Percentiles rank a stretch among this genome's conserved stretches.
Evolutionary conservation across 306 rosid genomes (phyloP).

Genomic region (Urtica urens): DNA sequence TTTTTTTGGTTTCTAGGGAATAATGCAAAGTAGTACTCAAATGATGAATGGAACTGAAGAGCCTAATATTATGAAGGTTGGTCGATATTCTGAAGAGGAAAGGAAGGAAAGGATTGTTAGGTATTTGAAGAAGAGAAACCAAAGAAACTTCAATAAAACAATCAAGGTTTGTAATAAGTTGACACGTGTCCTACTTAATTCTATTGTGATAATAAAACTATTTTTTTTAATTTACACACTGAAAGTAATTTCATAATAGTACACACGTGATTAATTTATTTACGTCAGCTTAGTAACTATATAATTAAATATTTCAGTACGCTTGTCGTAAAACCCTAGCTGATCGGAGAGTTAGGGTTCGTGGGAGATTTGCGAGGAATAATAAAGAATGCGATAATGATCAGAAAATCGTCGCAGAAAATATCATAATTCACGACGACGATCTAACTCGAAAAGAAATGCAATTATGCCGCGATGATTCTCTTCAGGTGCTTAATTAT

Average conservation of each 20-base stretch:
- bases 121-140: slow-evolving; percentile 89
- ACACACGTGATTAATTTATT: no score
- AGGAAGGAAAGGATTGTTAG: slow-evolving; percentile 76
- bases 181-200: not conserved
- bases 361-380: slow-evolving; percentile 95
- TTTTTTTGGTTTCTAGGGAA: slow-evolving; percentile 27
- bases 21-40: slow-evolving; percentile 50
- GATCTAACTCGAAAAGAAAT: slow-evolving; percentile 16
- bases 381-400: slow-evolving; percentile 24
- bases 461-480: slow-evolving; percentile 24
- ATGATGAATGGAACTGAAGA: slow-evolving; percentile 45
- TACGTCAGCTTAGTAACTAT: no score
- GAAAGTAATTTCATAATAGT: no score
- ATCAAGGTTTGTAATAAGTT: slow-evolving; percentile 19
- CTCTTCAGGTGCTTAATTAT: slow-evolving; percentile 34
- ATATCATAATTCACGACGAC: slow-evolving; percentile 5
- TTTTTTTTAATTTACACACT: not conserved
- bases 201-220: not conserved
- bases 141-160: slow-evolving; percentile 83
- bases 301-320: no score
- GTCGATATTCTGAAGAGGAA: slow-evolving; percentile 84
- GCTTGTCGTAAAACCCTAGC: slow-evolving; percentile 97
- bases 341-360: slow-evolving; percentile 79
- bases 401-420: slow-evolving; percentile 24
- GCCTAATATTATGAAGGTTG: slow-evolving; percentile 53